Evolutionary conservation across 768 basidiomycete species (phyloP).

Genomic region (Candolleomyces aberdarensis): DNA sequence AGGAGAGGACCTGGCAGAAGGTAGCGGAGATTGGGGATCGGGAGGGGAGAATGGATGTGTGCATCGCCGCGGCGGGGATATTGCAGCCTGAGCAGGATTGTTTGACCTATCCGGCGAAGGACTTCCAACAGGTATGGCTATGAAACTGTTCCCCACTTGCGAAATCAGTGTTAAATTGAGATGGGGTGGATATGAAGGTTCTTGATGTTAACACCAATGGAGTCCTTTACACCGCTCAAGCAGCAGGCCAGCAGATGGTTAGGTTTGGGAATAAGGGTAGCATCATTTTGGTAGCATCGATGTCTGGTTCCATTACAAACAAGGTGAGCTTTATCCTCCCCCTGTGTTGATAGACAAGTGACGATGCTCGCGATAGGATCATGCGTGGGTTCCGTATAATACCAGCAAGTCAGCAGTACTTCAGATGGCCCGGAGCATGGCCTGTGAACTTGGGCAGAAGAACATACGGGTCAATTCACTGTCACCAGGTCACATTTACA

Average conservation of each 20-base stretch:
- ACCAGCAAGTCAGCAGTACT: conserved; percentile 74
- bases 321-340: conserved; percentile 36
- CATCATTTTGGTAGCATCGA: conserved; percentile 64
- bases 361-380: conserved; percentile 42
- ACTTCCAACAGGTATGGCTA: conserved; percentile 56
- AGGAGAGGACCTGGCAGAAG: conserved; percentile 53
- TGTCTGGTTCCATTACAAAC: conserved; percentile 72
- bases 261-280: conserved; percentile 53
- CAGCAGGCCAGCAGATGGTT: conserved; percentile 60
- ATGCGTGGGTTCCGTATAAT: conserved; percentile 76
- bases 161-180: neutral
- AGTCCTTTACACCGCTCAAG: conserved; percentile 62
- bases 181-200: conserved; percentile 37
- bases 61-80: conserved; percentile 77
- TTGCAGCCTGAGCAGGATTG: conserved; percentile 58
- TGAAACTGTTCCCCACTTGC: neutral
- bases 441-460: conserved; percentile 68
- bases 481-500: conserved; percentile 77
- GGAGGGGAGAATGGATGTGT: conserved; percentile 72
- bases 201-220: conserved; percentile 67
- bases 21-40: conserved; percentile 58
- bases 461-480: conserved; percentile 72
- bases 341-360: neutral
- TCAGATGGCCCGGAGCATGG: conserved; percentile 82
- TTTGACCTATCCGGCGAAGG: conserved; percentile 59